Evolutionary conservation across 345 rosid genomes (phyloP), one percentile per base, ranked within the genome.

Genomic region (Citrus mangshanensis): DNA sequence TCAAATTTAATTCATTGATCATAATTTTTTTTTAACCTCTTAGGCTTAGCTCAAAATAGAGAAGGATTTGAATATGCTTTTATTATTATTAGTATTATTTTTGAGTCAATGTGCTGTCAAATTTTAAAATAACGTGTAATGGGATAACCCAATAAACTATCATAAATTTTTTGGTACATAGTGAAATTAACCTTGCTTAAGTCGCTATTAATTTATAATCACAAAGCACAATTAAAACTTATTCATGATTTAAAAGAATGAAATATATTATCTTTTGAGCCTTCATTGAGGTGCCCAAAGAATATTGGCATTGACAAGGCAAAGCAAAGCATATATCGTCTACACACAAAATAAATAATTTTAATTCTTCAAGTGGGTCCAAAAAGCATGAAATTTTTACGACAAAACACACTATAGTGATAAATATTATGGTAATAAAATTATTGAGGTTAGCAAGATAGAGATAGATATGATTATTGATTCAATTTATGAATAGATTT

Each of bases 401-500:
- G 40, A 27, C 38, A 35, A 27, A 42, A 46, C 54, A 49, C 25
- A 72, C 13, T 51, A 60, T 21, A 27, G 9, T 12, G 30, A 59
- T 24, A 27, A 60, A 22, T 28, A 74, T 14, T 63, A 63, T 25
- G 22, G 3, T 6, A 42, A 59, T 34, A n/a, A 74, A 30, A 74
- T 14, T 40, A 25, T 37, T 34, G 28, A 81, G 71, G 71, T 58
- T 30, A 76, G 84, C 60, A 68, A 30, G 58, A 72, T 72, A 24
- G 62, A 42, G 80, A 81, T 77, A 24, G 69, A 71, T 59, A 70
- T 78, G 78, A 83, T 28, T 72, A 83, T 28, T 72, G 80, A 83
- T 37, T 75, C 32, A 40, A 63, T 77, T 67, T 32, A 22, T 32
- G 38, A 34, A 66, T 24, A 62, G 28, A 55, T 3, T 46, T 28